These are phyloP conservation scores for Tuctoria greenei DNA, from an alignment of 176 grass and related monocot genomes.

Conservation along the genomic window DNA sequence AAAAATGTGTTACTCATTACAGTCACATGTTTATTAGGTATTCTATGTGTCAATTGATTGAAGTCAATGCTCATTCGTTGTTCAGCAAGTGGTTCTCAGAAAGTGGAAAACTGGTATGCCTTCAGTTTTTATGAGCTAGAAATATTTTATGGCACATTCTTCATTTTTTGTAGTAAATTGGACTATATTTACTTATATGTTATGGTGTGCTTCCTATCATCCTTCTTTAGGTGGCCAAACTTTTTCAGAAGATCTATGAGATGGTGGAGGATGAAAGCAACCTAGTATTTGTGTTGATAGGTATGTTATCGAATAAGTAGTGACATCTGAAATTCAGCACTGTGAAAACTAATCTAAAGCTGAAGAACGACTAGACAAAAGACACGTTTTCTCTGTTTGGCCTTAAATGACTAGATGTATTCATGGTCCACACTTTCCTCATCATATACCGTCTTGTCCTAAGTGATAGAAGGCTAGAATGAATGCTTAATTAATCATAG, in stretches of 20 bases:
- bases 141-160: slow-evolving; percentile 3
- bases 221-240: slow-evolving; percentile 85
- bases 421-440: neutral
- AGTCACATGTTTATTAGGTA: slow-evolving; percentile 60
- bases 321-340: neutral
- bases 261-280: slow-evolving; percentile 99
- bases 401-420: slow-evolving; percentile 12
- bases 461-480: too few relatives aligned
- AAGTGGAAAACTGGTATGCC: slow-evolving; percentile 97
- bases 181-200: slow-evolving; percentile 25
- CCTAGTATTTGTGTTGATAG: slow-evolving; percentile 96
- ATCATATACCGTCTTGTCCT: slow-evolving; percentile 1
- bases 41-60: slow-evolving; percentile 82
- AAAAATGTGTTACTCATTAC: slow-evolving; percentile 25
- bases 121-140: neutral
- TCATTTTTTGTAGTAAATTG: neutral
- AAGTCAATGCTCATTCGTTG: slow-evolving; percentile 98
- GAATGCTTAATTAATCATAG: too few relatives aligned
- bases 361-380: neutral
- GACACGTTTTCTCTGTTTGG: neutral
- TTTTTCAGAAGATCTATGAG: slow-evolving; percentile 99
- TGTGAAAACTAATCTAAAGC: slow-evolving; percentile 11
- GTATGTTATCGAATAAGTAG: slow-evolving; percentile 41
- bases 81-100: slow-evolving; percentile 99
- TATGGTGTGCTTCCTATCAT: slow-evolving; percentile 19